Conservation (phyloP, 2,329 filamentous ascomycete genomes). For the Cordyceps sp. region DNA sequence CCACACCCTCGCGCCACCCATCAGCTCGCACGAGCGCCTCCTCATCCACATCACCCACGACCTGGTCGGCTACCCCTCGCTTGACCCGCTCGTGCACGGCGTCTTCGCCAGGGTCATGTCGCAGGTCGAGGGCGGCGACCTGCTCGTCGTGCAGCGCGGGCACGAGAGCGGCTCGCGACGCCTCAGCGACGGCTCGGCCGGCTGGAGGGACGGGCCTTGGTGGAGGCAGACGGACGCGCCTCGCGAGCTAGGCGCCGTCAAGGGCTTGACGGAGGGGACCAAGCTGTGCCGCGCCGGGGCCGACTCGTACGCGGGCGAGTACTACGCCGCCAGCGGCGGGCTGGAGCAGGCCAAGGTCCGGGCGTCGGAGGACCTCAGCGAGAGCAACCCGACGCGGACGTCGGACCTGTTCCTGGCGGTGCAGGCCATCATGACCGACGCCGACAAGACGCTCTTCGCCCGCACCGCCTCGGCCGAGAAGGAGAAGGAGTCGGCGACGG, state of each 20-base stretch:
- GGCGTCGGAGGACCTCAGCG: conserved; percentile 62
- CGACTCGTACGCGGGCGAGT: conserved; percentile 74
- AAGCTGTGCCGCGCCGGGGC: conserved; percentile 83
- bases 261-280: conserved; percentile 69
- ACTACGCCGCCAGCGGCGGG: conserved; percentile 63
- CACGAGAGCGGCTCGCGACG: conserved; percentile 62
- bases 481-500: conserved; percentile 35
- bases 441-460: conserved; percentile 52
- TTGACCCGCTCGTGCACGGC: conserved; percentile 81
- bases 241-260: conserved; percentile 65
- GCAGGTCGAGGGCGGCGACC: conserved; percentile 94
- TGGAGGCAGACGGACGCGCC: conserved; percentile 60
- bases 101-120: conserved; percentile 94
- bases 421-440: conserved; percentile 60
- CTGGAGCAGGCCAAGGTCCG: conserved; percentile 65
- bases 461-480: conserved; percentile 33
- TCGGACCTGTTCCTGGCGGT: conserved; percentile 94
- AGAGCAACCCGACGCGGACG: conserved; percentile 77
- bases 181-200: conserved; percentile 40
- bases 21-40: conserved; percentile 89
- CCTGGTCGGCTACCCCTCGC: conserved; percentile 79
- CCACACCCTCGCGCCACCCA: conserved; percentile 88
- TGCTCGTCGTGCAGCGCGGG: conserved; percentile 86
- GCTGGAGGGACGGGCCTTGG: conserved; percentile 94
- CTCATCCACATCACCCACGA: conserved; percentile 97